Evolutionary conservation across 768 basidiomycete genomes (phyloP).

Genomic region (Phanerodontia chrysosporium): DNA sequence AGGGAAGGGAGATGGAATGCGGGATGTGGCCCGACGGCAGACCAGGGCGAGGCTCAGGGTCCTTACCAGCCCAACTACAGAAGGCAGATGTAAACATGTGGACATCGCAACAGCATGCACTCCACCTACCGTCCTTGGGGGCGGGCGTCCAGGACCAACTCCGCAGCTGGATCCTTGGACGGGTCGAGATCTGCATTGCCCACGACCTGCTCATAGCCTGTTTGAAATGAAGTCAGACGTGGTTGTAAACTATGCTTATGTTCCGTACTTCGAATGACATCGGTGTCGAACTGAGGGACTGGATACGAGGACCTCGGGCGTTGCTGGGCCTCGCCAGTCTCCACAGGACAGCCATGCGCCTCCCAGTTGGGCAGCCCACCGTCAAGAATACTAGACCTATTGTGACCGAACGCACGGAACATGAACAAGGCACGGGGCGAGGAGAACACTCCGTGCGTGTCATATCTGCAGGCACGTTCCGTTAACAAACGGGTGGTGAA

Average conservation of each 20-base stretch:
- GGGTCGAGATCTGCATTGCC: slow-evolving; percentile 55
- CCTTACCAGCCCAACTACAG: slow-evolving; percentile 69
- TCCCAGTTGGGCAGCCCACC: slow-evolving; percentile 90
- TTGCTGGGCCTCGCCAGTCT: slow-evolving; percentile 29
- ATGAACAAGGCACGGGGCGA: slow-evolving; percentile 91
- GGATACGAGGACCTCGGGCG: slow-evolving; percentile 40
- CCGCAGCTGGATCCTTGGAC: slow-evolving; percentile 39
- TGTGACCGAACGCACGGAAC: slow-evolving; percentile 89
- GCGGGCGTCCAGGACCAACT: slow-evolving; percentile 86
- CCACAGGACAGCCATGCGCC: slow-evolving; percentile 56
- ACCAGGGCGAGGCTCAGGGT: slow-evolving; percentile 86
- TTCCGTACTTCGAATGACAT: slow-evolving; percentile 48
- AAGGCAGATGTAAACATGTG: neutral
- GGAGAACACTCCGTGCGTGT: slow-evolving; percentile 86
- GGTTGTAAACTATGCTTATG: neutral
- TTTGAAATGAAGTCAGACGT: neutral
- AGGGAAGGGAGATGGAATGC: slow-evolving; percentile 79
- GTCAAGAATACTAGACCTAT: slow-evolving; percentile 80
- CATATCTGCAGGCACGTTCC: slow-evolving; percentile 55
- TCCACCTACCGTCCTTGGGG: slow-evolving; percentile 64
- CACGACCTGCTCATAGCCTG: slow-evolving; percentile 82
- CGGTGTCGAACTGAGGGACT: slow-evolving; percentile 46
- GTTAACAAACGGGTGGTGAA: neutral
- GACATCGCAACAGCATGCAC: slow-evolving; percentile 5
- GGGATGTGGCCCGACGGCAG: slow-evolving; percentile 93